These are phyloP conservation scores for Turritis glabra DNA, from an alignment of 345 rosid species.

Conservation along the genomic window DNA sequence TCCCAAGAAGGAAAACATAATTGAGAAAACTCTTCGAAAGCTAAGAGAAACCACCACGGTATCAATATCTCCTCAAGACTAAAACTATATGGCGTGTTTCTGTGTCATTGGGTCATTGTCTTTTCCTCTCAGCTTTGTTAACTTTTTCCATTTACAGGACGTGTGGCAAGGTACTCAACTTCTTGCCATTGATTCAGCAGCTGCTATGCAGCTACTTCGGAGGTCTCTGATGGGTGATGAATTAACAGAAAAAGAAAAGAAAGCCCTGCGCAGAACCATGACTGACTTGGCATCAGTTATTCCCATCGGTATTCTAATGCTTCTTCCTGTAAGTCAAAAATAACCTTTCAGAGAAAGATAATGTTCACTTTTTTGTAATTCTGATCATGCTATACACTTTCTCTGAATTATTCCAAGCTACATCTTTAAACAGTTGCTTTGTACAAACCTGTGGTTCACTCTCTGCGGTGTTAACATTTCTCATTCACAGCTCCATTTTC, in stretches of 20 bases:
- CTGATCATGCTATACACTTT: not conserved
- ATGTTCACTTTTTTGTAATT: not conserved
- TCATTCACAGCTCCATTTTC: constrained; percentile 4
- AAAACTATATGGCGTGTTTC: not conserved
- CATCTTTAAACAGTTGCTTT: constrained; percentile 8
- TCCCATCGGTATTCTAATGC: constrained; percentile 93
- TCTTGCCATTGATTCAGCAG: constrained; percentile 84
- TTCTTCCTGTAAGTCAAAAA: constrained; percentile 83
- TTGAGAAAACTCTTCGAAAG: constrained; percentile 74
- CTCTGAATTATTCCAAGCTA: not conserved
- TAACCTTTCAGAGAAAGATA: constrained; percentile 8
- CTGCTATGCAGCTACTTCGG: constrained; percentile 70
- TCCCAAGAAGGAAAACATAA: constrained; percentile 61
- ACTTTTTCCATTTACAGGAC: constrained; percentile 52
- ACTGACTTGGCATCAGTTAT: constrained; percentile 95
- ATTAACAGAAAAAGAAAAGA: constrained; percentile 80
- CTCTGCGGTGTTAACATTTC: constrained; percentile 17
- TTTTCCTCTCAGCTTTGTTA: constrained; percentile 14
- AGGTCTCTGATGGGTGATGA: constrained; percentile 85
- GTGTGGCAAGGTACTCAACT: constrained; percentile 99
- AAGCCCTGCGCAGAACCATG: constrained; percentile 78
- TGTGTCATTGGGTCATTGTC: constrained; percentile 1
- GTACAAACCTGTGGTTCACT: constrained; percentile 11
- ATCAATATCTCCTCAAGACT: constrained; percentile 35
- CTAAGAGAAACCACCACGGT: constrained; percentile 88